phyloP scores from a whole-genome alignment of 352 stramenopile genomes.

The Phytophthora chlamydospora region DNA sequence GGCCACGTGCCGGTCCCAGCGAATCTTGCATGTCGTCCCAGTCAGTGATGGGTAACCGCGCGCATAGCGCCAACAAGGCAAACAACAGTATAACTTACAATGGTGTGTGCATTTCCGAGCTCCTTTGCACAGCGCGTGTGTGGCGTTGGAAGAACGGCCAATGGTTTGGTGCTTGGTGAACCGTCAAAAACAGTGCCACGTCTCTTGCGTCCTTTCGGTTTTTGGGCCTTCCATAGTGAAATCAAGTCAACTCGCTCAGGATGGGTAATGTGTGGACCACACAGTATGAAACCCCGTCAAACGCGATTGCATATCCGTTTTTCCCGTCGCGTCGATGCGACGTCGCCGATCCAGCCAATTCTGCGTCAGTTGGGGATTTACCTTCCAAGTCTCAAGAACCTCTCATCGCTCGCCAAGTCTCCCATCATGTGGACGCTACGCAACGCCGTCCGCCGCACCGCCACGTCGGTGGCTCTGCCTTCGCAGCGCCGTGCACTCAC shows the following conservation, averaged over 20 bases:
- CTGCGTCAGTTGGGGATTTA: constrained; percentile 31
- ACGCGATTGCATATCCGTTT: constrained; percentile 3
- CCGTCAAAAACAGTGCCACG: constrained; percentile 1
- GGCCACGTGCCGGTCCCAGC: constrained; percentile 2
- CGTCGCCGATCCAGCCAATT: constrained; percentile 22
- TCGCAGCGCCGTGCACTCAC: constrained; percentile 36
- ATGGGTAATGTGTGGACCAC: constrained; percentile 4
- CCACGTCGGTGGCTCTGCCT: constrained; percentile 4
- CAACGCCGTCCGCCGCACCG: constrained; percentile 22
- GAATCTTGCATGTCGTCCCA: constrained; percentile 27
- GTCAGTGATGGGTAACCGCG: constrained; percentile 22
- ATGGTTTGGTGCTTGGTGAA: constrained; percentile 36
- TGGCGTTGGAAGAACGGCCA: too few relatives aligned
- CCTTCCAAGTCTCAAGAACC: constrained; percentile 2
- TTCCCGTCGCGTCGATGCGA: constrained; percentile 18
- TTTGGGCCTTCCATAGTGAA: constrained; percentile 20
- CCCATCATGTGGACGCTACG: constrained; percentile 27
- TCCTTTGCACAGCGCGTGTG: not conserved
- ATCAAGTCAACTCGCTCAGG: constrained; percentile 5
- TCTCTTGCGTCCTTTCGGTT: too few relatives aligned
- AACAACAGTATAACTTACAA: too few relatives aligned
- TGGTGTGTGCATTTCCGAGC: not conserved
- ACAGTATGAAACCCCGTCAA: constrained; percentile 10
- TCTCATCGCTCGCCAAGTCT: too few relatives aligned
- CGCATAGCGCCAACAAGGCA: constrained; percentile 27